Percentiles rank a stretch among this genome's conserved stretches.
Evolutionary conservation across 1,284 basidiomycete species (phyloP).

Genomic region (Ustilago loliicola): DNA sequence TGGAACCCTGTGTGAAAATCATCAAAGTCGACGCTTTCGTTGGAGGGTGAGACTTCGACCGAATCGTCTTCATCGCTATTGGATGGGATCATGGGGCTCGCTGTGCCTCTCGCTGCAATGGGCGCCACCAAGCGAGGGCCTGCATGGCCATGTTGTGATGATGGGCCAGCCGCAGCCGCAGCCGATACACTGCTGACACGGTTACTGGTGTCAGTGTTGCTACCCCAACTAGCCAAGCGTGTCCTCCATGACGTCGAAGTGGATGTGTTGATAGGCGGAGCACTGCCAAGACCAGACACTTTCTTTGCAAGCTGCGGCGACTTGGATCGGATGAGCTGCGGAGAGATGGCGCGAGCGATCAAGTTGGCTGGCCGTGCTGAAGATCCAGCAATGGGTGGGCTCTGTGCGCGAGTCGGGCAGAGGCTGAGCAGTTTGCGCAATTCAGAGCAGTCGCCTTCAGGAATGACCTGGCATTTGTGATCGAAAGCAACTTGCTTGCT

Average conservation of each 20-base stretch:
- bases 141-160: neutral
- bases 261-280: neutral
- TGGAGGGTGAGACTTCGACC: conserved; percentile 21
- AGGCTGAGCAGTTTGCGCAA: conserved; percentile 45
- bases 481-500: conserved; percentile 43
- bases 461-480: conserved; percentile 46
- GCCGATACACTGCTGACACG: conserved; percentile 20
- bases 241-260: conserved; percentile 37
- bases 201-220: conserved; percentile 6
- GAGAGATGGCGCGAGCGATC: conserved; percentile 43
- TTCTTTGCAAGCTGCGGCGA: conserved; percentile 20
- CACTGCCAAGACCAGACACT: conserved; percentile 12
- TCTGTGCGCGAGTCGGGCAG: conserved; percentile 34
- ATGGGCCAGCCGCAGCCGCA: neutral
- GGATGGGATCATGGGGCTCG: conserved; percentile 16
- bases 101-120: conserved; percentile 26
- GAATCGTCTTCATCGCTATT: conserved; percentile 21
- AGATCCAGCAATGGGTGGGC: conserved; percentile 28
- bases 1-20: conserved; percentile 38
- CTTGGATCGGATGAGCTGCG: conserved; percentile 27
- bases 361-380: conserved; percentile 9
- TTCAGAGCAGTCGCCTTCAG: conserved; percentile 43
- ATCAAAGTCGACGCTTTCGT: conserved; percentile 36
- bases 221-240: conserved; percentile 38
- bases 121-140: conserved; percentile 39